Conservation (phyloP, 2,329 filamentous ascomycete species). For the Monosporascus sp. region DNA sequence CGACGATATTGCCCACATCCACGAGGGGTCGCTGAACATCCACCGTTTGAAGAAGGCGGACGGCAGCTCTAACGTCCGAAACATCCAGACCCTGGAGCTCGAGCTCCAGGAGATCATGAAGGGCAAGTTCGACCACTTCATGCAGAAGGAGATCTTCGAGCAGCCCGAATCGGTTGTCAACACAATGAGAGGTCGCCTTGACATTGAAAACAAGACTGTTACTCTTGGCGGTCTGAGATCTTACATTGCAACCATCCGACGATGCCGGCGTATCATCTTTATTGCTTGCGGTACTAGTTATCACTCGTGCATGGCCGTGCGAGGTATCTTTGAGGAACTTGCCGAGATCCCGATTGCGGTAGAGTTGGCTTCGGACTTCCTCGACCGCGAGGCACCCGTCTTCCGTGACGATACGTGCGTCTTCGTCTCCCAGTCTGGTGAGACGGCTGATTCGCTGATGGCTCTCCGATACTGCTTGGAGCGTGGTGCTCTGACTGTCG, state of each 20-base stretch:
- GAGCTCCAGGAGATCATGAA: conserved; percentile 99
- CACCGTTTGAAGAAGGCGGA: conserved; percentile 97
- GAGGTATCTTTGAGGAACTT: conserved; percentile 94
- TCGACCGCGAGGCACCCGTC: conserved; percentile 91
- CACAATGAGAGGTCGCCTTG: conserved; percentile 98
- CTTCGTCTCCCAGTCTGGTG: conserved; percentile 97
- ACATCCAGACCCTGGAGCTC: conserved; percentile 97
- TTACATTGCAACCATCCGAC: conserved; percentile 93
- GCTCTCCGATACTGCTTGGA: conserved; percentile 97
- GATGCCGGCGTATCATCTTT: conserved; percentile 96
- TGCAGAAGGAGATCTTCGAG: conserved; percentile 99
- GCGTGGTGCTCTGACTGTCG: conserved; percentile 92
- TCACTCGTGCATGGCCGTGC: conserved; percentile 99
- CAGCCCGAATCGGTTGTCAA: conserved; percentile 99
- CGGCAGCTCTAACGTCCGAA: conserved; percentile 92
- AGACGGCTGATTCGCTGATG: conserved; percentile 97
- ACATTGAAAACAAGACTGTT: conserved; percentile 88
- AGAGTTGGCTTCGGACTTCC: conserved; percentile 95
- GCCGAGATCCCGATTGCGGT: conserved; percentile 97
- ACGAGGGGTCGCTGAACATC: conserved; percentile 98
- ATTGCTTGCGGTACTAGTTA: conserved; percentile 98
- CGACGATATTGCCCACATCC: conserved; percentile 98
- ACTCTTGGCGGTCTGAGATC: conserved; percentile 93
- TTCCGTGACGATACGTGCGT: conserved; percentile 99
- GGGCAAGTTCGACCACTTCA: conserved; percentile 99